These are phyloP conservation scores for Amanita polypyramis DNA, from an alignment of 768 basidiomycete genomes.

Conservation along the genomic window DNA sequence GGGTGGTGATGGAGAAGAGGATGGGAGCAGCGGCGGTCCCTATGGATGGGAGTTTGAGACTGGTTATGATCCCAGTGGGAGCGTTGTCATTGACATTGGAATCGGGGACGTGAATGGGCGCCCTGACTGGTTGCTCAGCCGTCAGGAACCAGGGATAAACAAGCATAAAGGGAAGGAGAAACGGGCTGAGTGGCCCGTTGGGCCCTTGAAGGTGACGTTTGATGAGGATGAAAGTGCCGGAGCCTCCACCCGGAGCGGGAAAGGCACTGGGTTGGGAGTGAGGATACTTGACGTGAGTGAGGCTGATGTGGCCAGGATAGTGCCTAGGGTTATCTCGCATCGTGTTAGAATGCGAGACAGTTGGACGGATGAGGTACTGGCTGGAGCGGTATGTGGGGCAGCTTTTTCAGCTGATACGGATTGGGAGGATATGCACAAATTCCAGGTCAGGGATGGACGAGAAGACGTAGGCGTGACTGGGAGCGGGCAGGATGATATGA, in stretches of 20 bases:
- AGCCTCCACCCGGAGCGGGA: neutral
- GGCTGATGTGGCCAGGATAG: conserved; percentile 63
- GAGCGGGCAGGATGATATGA: neutral
- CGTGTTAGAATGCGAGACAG: conserved; percentile 62
- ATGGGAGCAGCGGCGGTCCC: neutral
- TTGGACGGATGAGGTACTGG: conserved; percentile 60
- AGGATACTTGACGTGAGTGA: conserved; percentile 52
- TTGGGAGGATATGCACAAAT: neutral
- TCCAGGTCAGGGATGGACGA: neutral
- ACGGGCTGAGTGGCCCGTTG: neutral
- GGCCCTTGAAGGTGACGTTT: neutral
- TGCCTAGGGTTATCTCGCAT: conserved; percentile 67
- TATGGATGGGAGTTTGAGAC: conserved; percentile 3
- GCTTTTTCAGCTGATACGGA: neutral
- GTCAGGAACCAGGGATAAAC: neutral
- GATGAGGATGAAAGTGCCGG: neutral
- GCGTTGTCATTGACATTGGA: neutral
- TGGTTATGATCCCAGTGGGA: neutral
- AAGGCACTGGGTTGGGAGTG: neutral
- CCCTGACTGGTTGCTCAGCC: neutral
- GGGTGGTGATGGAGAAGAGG: neutral
- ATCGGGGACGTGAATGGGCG: neutral
- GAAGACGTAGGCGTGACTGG: neutral
- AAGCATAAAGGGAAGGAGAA: neutral
- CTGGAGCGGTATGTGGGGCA: conserved; percentile 22